These are phyloP conservation scores for Dioszegia aurantiaca DNA, from an alignment of 768 basidiomycete genomes.

Conservation along the genomic window DNA sequence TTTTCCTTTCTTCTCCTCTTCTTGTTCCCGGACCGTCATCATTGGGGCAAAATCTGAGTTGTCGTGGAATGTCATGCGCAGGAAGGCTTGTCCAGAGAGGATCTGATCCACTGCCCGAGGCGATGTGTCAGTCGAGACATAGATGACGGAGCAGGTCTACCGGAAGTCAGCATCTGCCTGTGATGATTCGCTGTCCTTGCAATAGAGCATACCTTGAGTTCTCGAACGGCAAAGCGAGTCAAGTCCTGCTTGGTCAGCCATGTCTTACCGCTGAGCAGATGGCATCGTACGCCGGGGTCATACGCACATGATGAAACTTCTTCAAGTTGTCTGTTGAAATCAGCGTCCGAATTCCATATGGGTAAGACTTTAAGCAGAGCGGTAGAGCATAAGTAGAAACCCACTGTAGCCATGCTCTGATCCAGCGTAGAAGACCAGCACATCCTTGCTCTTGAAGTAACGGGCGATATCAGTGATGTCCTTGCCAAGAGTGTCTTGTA, in stretches of 20 bases:
- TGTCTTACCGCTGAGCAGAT: too few species aligned
- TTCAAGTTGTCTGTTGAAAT: conserved; percentile 28
- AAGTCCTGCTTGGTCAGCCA: conserved; percentile 27
- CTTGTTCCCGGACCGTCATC: conserved; percentile 21
- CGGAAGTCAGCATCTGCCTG: not conserved
- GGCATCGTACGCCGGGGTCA: too few species aligned
- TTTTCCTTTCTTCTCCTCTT: conserved; percentile 14
- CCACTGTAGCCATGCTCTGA: conserved; percentile 40
- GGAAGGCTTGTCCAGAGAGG: conserved; percentile 41
- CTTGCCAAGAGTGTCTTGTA: conserved; percentile 42
- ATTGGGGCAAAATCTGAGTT: conserved; percentile 49
- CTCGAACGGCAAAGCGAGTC: conserved; percentile 24
- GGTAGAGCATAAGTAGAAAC: too few species aligned
- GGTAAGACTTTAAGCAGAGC: too few species aligned
- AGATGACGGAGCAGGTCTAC: conserved; percentile 38
- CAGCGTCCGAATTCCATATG: not conserved
- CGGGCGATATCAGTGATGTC: conserved; percentile 37
- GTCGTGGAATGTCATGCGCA: conserved; percentile 44
- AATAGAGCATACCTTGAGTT: conserved; percentile 22
- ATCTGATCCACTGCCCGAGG: conserved; percentile 24
- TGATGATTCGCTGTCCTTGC: not conserved
- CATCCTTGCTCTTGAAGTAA: conserved; percentile 42
- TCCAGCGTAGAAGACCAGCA: conserved; percentile 48
- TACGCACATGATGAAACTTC: conserved; percentile 37
- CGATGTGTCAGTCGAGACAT: conserved; percentile 46